Base-by-base conservation (phyloP, 2,329 filamentous ascomycete species). In the Aspergillus niger region DNA sequence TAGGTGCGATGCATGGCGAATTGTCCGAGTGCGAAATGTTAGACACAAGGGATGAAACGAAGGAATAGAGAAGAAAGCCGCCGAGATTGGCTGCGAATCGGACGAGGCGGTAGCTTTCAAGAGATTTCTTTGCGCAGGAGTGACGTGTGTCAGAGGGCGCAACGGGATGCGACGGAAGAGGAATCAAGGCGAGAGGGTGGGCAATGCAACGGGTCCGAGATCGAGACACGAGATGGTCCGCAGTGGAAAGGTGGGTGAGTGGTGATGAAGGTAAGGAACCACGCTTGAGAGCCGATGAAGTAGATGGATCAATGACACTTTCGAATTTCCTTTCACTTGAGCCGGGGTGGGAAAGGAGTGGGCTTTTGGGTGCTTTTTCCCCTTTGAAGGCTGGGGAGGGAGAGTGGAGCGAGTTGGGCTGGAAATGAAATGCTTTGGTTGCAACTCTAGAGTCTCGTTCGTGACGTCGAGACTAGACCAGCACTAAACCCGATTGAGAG, bases 1-100 rank as follows among this genome's bases (percentile, higher is more conserved):
- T 98, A 99, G 68, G 95, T 97, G 79, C 94, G 92, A 86, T 99
- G 95, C 94, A 99, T 99, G 65, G 64, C 74, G 72, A 55, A 62
- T 55, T 15, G 47, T 62, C 32, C 20, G 44, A 54, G 41, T 49
- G 30, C 38, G 36, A 26, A 32, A 43, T 26, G 28, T 22, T 48
- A 54, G 48, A 52, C 30, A 51, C 49, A 36, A 26, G 44, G 24
- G 36, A 11, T 55, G 49, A 38, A 36, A 32, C 52, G 61, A 49
- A 51, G 50, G 57, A 43, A 50, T 51, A 43, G 22, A 54, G 30
- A 57, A 38, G 22, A 51, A 41, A 38, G 24, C 41, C 52, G 5
- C 38, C 22, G 51, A 38, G 55, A 49, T 57, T 59, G 24, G 38
- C 36, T 26, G 36, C 43, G 57, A 59, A 52, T 53, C 48, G 59